Conservation (phyloP, 495 filamentous ascomycete genomes). For the Daldinia bambusicola region DNA sequence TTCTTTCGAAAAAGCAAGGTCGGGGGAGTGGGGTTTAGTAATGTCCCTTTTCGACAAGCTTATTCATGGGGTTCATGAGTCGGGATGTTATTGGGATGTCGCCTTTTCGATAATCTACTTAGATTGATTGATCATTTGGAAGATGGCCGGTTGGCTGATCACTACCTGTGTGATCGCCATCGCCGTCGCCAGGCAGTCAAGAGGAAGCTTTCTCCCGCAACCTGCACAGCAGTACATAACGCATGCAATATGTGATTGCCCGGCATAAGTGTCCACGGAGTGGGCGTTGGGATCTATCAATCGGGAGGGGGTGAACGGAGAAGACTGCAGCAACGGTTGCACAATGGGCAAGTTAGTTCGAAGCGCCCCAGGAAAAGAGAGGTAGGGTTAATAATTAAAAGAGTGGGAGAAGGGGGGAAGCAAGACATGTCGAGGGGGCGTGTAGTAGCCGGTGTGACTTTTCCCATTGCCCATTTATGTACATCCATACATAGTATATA, state of each 20-base stretch:
- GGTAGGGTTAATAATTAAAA: conserved; percentile 39
- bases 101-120: conserved; percentile 45
- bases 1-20: conserved; percentile 8
- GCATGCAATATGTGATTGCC: conserved; percentile 46
- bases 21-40: conserved; percentile 31
- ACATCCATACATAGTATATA: conserved; percentile 3
- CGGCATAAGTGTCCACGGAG: conserved; percentile 39
- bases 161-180: conserved; percentile 43
- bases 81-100: conserved; percentile 29
- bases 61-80: conserved; percentile 36
- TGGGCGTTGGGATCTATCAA: conserved; percentile 37
- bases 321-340: conserved; percentile 32
- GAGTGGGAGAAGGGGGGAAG: conserved; percentile 19
- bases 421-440: conserved; percentile 12
- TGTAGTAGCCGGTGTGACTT: conserved; percentile 44
- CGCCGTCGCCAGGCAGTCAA: conserved; percentile 40
- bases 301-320: conserved; percentile 34
- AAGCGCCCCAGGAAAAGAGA: conserved; percentile 40
- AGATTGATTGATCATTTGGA: conserved; percentile 47
- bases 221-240: conserved; percentile 40
- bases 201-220: conserved; percentile 43
- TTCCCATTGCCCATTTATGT: conserved; percentile 32
- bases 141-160: conserved; percentile 46
- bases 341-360: conserved; percentile 38
- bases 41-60: conserved; percentile 2